Percentiles rank a stretch among this genome's conserved stretches.
Conservation (phyloP, 371 early-diverging fungal species). For the Mortierella polycephala region DNA sequence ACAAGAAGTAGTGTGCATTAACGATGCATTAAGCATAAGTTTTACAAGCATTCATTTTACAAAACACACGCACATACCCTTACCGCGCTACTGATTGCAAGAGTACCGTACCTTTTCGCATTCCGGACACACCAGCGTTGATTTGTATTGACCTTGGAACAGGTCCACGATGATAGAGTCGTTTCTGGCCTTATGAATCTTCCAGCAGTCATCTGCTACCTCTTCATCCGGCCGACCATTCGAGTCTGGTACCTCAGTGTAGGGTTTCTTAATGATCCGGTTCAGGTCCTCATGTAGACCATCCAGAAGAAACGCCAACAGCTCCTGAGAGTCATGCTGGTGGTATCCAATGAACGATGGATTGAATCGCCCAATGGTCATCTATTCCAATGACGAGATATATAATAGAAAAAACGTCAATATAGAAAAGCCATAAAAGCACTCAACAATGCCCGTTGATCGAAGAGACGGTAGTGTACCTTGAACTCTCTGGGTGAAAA, state of each 20-base stretch:
- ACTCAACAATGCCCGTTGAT: neutral
- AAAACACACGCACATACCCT: no score
- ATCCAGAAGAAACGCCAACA: conserved; percentile 70
- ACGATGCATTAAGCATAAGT: no score
- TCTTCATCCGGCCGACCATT: conserved; percentile 71
- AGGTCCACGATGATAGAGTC: conserved; percentile 81
- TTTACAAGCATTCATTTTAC: no score
- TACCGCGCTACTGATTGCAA: no score
- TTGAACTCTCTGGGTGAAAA: conserved; percentile 79
- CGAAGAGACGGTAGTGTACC: conserved; percentile 32
- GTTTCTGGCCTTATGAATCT: conserved; percentile 71
- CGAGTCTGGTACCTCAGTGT: conserved; percentile 79
- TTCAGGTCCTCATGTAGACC: conserved; percentile 80
- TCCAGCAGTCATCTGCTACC: conserved; percentile 67
- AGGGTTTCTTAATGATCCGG: conserved; percentile 76
- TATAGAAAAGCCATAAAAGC: neutral
- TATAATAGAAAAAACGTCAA: neutral
- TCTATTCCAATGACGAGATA: conserved; percentile 22
- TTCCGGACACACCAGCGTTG: conserved; percentile 75
- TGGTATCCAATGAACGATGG: conserved; percentile 75
- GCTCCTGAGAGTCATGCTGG: conserved; percentile 82
- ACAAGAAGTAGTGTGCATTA: neutral
- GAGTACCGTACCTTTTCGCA: conserved; percentile 59
- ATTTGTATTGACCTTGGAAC: conserved; percentile 88
- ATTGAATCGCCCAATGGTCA: conserved; percentile 72